Percentiles rank a stretch among this genome's conserved stretches.
Conservation (phyloP, 192 early-diverging fungal species). For the Coemansia sp. region DNA sequence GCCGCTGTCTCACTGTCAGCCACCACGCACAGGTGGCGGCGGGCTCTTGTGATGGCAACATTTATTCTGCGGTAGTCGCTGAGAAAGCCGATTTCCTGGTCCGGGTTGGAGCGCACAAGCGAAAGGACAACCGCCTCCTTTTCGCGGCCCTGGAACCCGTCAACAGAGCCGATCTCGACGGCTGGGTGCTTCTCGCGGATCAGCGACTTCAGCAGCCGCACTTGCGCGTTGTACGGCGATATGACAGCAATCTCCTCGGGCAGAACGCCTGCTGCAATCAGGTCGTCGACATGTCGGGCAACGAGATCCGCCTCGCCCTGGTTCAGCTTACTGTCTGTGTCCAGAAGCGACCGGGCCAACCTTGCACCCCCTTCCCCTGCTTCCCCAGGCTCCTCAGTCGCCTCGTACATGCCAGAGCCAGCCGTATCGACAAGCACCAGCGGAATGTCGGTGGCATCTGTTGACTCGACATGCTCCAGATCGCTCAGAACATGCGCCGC, state of each 20-base stretch:
- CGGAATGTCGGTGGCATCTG: conserved; percentile 61
- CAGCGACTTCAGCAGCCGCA: conserved; percentile 53
- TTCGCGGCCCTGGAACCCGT: conserved; percentile 91
- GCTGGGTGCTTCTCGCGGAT: conserved; percentile 58
- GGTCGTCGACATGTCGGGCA: conserved; percentile 58
- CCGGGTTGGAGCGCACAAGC: conserved; percentile 77
- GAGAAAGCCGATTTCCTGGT: conserved; percentile 81
- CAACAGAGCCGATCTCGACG: conserved; percentile 81
- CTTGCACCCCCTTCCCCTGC: not conserved
- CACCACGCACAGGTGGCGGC: conserved; percentile 81
- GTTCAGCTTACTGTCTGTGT: conserved; percentile 69
- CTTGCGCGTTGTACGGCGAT: conserved; percentile 84
- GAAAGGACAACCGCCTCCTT: conserved; percentile 82
- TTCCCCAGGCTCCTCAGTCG: conserved; percentile 14
- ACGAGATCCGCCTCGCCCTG: conserved; percentile 71
- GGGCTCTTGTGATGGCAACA: conserved; percentile 86
- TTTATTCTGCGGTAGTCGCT: conserved; percentile 79
- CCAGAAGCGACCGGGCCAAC: conserved; percentile 12
- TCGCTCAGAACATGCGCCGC: conserved; percentile 64
- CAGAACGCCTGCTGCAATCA: conserved; percentile 64
- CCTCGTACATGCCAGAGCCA: conserved; percentile 47
- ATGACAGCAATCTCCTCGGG: conserved; percentile 77
- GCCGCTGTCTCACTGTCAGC: conserved; percentile 70
- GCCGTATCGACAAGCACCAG: conserved; percentile 74
- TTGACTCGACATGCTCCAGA: conserved; percentile 56